These are phyloP conservation scores for Scolecobasidium constrictum DNA, from an alignment of 2,329 filamentous ascomycete genomes.

Conservation along the genomic window DNA sequence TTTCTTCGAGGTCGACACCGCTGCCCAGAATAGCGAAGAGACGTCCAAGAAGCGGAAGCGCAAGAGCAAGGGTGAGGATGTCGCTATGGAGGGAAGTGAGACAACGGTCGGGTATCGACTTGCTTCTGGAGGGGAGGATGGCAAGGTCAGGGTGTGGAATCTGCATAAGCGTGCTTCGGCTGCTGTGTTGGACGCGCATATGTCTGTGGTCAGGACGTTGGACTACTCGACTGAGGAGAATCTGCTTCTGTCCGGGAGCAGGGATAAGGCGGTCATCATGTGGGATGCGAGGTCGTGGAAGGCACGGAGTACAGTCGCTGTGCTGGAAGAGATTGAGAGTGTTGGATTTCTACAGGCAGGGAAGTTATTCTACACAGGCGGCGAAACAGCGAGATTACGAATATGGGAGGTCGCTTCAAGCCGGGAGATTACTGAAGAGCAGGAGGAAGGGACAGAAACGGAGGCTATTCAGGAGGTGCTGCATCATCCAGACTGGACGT, in stretches of 20 bases:
- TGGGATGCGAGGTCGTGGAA: slow-evolving; percentile 89
- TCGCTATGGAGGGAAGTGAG: slow-evolving; percentile 34
- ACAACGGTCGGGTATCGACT: slow-evolving; percentile 58
- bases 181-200: slow-evolving; percentile 77
- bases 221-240: slow-evolving; percentile 70
- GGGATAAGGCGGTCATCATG: slow-evolving; percentile 88
- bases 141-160: slow-evolving; percentile 86
- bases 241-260: slow-evolving; percentile 68
- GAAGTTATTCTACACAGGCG: slow-evolving; percentile 68
- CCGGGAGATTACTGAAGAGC: slow-evolving; percentile 67
- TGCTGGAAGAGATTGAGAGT: slow-evolving; percentile 75
- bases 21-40: slow-evolving; percentile 18
- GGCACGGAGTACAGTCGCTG: slow-evolving; percentile 65
- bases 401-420: slow-evolving; percentile 74
- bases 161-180: slow-evolving; percentile 70
- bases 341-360: slow-evolving; percentile 69
- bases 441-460: slow-evolving; percentile 48
- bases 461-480: slow-evolving; percentile 64
- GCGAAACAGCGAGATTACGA: slow-evolving; percentile 70
- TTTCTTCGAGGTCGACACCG: slow-evolving; percentile 66
- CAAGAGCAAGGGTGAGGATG: slow-evolving; percentile 27
- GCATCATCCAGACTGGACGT: slow-evolving; percentile 52
- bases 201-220: slow-evolving; percentile 82
- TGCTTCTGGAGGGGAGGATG: slow-evolving; percentile 87
- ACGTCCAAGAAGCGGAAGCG: slow-evolving; percentile 31